Evolutionary conservation across 2,329 filamentous ascomycete genomes (phyloP), one percentile per base, ranked within the genome.

Genomic region (Talaromyces funiculosus): DNA sequence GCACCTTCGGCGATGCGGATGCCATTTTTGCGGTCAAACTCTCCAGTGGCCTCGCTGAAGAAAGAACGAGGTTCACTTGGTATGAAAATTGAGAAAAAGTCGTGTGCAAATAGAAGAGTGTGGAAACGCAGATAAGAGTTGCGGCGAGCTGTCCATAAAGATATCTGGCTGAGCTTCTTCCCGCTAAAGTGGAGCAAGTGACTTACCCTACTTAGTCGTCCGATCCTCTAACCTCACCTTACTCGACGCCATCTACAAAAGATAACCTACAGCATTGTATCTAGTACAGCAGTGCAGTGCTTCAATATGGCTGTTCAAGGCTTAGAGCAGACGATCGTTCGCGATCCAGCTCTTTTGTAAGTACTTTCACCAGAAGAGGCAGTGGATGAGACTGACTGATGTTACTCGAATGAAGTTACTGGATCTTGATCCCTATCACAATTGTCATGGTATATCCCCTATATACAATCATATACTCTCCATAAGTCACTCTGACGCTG

Each of bases 301-400:
- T 58, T 40, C 33, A 60, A 65, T 57, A 97, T 97, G 93, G 89
- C 89, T 69, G 87, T 76, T 61, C 75, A 94, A 80, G 82, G 89
- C 67, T 84, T 89, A 66, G 88, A 90, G 68, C 94, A 99, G 82
- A 94, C 92, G 81, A 97, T 99, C 85, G 90, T 96, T 80, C 80
- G 94, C 85, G 95, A 99, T 89, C 93, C 94, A 72, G 92, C 96
- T 78, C 83, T 99, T 66, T 96, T 99, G 94, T 97, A 81, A 73
- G 90, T 77, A 57, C 51, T 37, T 33, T 9, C 14, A 35, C 24
- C 14, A 37, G 31, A 33, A 29, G 29, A 31, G 29, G 29, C 29
- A 9, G 9, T 31, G 29, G 26, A 55, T 57, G 43, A 47, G 53
- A 53, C 47, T 61, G 42, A 67, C 16, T 33, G 40, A 26, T 53